Evolutionary conservation across 2,329 filamentous ascomycete genomes (phyloP).

Genomic region (Penicillium sp.): DNA sequence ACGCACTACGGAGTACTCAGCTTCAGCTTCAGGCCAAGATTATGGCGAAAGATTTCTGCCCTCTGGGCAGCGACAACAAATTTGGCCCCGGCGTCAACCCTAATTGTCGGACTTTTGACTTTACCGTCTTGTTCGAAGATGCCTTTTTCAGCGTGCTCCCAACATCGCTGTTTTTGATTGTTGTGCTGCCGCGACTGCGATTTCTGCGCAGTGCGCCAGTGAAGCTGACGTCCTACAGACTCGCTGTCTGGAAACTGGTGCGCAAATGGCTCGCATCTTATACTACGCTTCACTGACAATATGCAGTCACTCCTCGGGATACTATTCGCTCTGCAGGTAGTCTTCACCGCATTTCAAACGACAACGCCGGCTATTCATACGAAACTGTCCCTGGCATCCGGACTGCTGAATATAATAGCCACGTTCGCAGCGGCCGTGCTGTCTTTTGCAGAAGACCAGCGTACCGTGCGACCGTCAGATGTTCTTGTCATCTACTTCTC

Average conservation of each 20-base stretch:
- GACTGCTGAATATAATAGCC: background rate
- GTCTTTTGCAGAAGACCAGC: conserved; percentile 23
- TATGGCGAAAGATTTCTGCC: background rate
- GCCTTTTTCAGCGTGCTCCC: conserved; percentile 36
- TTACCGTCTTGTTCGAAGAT: conserved; percentile 45
- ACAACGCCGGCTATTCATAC: conserved; percentile 1
- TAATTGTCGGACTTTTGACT: conserved; percentile 38
- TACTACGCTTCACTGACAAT: background rate
- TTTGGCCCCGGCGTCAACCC: conserved; percentile 7
- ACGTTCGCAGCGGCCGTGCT: conserved; percentile 23
- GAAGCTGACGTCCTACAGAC: conserved; percentile 3
- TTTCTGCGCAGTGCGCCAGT: conserved; percentile 18
- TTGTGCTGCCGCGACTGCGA: background rate
- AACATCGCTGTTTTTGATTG: conserved; percentile 30
- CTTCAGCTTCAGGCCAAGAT: background rate
- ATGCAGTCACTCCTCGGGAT: conserved; percentile 21
- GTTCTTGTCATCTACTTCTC: conserved; percentile 39
- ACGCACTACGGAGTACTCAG: too few relatives aligned
- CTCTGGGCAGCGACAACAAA: background rate
- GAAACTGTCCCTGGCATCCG: background rate
- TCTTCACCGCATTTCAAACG: conserved; percentile 36
- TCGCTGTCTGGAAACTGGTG: conserved; percentile 15
- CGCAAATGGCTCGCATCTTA: conserved; percentile 11
- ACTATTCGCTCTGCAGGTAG: conserved; percentile 32
- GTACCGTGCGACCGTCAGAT: conserved; percentile 23